Base-by-base conservation (phyloP, 1,284 basidiomycete genomes). In the Malassezia globosa region DNA sequence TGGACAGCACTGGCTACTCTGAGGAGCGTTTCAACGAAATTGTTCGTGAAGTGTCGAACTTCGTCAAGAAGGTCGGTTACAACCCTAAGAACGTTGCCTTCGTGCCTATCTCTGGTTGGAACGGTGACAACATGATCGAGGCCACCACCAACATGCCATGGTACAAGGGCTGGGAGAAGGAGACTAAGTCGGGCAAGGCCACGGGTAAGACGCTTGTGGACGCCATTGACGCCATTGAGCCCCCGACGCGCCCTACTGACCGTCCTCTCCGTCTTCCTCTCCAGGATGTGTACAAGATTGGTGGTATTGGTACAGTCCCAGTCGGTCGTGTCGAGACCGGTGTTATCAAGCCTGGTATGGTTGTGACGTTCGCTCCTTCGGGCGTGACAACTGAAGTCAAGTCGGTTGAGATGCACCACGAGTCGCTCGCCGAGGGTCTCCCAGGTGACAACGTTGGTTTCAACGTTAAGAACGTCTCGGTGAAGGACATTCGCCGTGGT, bases 231-330 rank as follows among this genome's bases (percentile, higher is more conserved):
- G 88, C 90, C 76, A 97, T 97, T 73, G 94, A 97, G 74, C 89
- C 94, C 74, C 92, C 92, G 57, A 76, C 79, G 63, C 87, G 92
- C 76, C 94, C 94, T 64, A 85, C 86, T 75, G 92, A 99, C 81
- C 95, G 94, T 81, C 90, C 92, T 70, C 92, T 99, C 78, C 90
- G 92, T 80, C 90, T 99, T 63, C 92, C 92, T 72, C 89, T 99
- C 77, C 92, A 97, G 82, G 92, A 99, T 82, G 92, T 99, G 72
- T 97, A 99, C 87, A 99, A 99, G 82, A 99, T 99, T 73, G 92
- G 92, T 79, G 92, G 92, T 90, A 99, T 99, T 73, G 92, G 92
- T 68, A 99, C 92, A 71, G 94, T 99, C 70, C 92, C 92, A 75
- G 92, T 99, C 78, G 92, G 92, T 76, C 92, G 94, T 87, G 92